Conservation (phyloP, 1,284 basidiomycete species). For the Kwoniella shivajii region DNA sequence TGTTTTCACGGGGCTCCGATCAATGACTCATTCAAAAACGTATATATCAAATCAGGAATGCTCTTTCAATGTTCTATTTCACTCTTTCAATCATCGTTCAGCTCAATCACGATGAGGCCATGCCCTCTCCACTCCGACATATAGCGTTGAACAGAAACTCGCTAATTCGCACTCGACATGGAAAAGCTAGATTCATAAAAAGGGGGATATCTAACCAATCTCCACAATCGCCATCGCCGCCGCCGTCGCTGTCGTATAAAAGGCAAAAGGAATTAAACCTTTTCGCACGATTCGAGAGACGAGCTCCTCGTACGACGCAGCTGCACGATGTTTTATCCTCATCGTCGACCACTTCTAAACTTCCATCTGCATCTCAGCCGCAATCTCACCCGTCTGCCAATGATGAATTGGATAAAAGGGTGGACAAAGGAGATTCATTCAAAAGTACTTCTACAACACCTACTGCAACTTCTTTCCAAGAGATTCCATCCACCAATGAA, state of each 20-base stretch:
- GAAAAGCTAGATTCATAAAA: background rate
- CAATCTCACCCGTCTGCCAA: background rate
- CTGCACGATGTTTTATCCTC: constrained; percentile 16
- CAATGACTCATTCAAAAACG: too few species aligned
- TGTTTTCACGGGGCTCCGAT: too few species aligned
- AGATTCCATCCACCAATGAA: constrained; percentile 16
- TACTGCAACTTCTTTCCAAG: constrained; percentile 28
- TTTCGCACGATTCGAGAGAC: constrained; percentile 9
- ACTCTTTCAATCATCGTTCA: too few species aligned
- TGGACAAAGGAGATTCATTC: constrained; percentile 12
- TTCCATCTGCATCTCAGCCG: too few species aligned
- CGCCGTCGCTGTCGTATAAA: too few species aligned
- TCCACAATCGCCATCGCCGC: too few species aligned
- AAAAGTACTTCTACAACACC: constrained; percentile 29
- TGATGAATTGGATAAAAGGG: too few species aligned
- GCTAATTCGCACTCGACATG: too few species aligned
- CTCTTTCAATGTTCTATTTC: background rate
- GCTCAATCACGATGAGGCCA: constrained; percentile 8
- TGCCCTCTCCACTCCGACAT: background rate
- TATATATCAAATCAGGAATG: background rate
- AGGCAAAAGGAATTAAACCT: constrained; percentile 12
- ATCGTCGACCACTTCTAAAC: too few species aligned
- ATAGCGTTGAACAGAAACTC: constrained; percentile 1
- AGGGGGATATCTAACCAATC: background rate
- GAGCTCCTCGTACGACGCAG: constrained; percentile 1